Conservation (phyloP, 352 stramenopile species). For the Globisporangium carolinianum region DNA sequence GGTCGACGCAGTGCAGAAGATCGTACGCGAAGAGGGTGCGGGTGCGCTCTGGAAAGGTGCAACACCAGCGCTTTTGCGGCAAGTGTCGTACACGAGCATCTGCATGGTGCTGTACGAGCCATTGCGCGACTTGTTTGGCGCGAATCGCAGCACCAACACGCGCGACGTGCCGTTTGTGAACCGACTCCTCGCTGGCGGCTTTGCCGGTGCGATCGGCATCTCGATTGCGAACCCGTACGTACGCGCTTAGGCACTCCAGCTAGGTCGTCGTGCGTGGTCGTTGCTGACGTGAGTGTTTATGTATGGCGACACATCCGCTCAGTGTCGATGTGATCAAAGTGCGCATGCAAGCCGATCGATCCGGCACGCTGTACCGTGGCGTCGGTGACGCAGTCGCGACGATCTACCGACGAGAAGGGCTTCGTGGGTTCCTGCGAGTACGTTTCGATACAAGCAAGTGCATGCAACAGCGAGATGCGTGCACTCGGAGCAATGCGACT, state of each 20-base stretch:
- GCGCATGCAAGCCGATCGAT: slow-evolving; percentile 75
- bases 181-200: slow-evolving; percentile 75
- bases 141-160: slow-evolving; percentile 21
- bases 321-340: slow-evolving; percentile 88
- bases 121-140: slow-evolving; percentile 66
- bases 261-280: neutral
- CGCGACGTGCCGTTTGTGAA: slow-evolving; percentile 65
- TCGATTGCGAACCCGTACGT: slow-evolving; percentile 80
- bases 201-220: slow-evolving; percentile 74
- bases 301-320: slow-evolving; percentile 9
- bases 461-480: too few species aligned
- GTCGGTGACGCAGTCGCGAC: slow-evolving; percentile 58
- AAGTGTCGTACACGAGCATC: slow-evolving; percentile 85
- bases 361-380: slow-evolving; percentile 60
- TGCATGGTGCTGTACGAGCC: slow-evolving; percentile 84
- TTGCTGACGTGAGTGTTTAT: neutral
- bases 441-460: neutral
- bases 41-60: slow-evolving; percentile 69
- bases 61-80: slow-evolving; percentile 68
- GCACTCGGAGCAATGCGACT: too few species aligned
- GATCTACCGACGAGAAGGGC: slow-evolving; percentile 70
- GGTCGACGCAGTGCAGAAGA: slow-evolving; percentile 58
- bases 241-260: too few species aligned
- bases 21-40: slow-evolving; percentile 60
- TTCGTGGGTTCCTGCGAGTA: slow-evolving; percentile 60